Conservation (phyloP, 306 rosid genomes). For the Prunus dulcis region DNA sequence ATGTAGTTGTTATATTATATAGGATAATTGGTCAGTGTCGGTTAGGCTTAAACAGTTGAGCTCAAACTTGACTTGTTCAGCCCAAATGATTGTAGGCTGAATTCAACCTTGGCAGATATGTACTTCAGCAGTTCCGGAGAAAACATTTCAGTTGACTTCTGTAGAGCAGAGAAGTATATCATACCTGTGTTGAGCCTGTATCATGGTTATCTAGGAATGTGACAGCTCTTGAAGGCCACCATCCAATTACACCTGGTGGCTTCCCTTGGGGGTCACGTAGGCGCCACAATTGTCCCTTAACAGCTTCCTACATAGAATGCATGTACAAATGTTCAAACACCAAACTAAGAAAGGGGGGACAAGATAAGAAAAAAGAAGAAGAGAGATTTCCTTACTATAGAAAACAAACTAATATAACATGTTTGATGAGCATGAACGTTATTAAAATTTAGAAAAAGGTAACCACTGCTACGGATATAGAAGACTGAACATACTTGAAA, state of each 20-base stretch:
- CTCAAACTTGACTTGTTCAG: not conserved
- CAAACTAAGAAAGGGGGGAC: not conserved
- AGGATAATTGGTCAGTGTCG: not conserved
- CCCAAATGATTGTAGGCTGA: slow-evolving; percentile 3
- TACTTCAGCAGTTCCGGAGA: not conserved
- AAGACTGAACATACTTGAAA: not conserved
- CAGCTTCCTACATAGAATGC: slow-evolving; percentile 68
- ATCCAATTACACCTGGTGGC: slow-evolving; percentile 85
- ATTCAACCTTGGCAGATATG: not conserved
- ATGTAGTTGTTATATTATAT: not conserved
- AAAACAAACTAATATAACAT: not conserved
- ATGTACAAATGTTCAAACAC: slow-evolving; percentile 5
- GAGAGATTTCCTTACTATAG: not conserved
- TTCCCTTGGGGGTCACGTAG: slow-evolving; percentile 75
- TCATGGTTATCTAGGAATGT: slow-evolving; percentile 89
- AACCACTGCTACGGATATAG: not conserved
- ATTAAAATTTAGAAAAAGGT: not conserved
- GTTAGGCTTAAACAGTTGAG: slow-evolving; percentile 5
- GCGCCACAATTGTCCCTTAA: slow-evolving; percentile 77
- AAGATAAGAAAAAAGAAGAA: not conserved
- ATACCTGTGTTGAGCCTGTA: slow-evolving; percentile 93
- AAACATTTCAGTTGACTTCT: not conserved
- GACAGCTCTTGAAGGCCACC: slow-evolving; percentile 92
- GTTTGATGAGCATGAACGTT: not conserved
- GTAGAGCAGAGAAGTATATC: slow-evolving; percentile 1